Base-by-base conservation (phyloP, 352 stramenopile species). In the Globisporangium splendens region DNA sequence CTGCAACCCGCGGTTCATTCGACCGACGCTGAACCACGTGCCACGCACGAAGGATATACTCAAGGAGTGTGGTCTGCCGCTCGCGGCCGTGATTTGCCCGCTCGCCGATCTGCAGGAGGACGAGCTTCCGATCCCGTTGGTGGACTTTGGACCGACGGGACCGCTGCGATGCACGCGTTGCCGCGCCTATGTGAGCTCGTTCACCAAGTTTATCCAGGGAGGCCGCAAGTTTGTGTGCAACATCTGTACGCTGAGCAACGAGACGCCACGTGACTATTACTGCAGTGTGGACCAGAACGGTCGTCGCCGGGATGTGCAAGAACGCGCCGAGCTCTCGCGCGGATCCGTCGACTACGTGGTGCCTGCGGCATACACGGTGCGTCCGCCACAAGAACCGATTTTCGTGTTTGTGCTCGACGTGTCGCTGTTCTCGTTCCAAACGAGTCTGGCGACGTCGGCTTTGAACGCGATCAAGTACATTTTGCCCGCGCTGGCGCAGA, bases 1-100 rank as follows among this genome's bases (percentile, higher is more conserved):
- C 56, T 91, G 81, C 56, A 95, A 91, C 66, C 88, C 88, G n/a
- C 83, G 86, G 8, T 96, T 95, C 55, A 96, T 96, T 55, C 88
- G 88, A 8, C 86, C 84, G 52, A 94, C 88, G 33, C 68, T 96
- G 18, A 93, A 94, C 57, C 86, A 93, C 31, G 81, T 95, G 24
- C 88, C 88, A 3, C 63, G 61, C 18, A 89, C 68, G 8, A 89
- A 85, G 54, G 83, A 93, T 8, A 57, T 96, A 54, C 57, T 88
- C 14, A 88, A 92, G 62, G 72, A 92, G 56, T 91, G 75, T 56
- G 76, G 80, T 0, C 60, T 96, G 49, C 88, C 88, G 8, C 66
- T 96, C 14, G 85, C 86, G 21, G 83, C 86, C 0, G 83, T 95
- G 24, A 82, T 96, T 22, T 92, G 83, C 33, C 88, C 88, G 18